Evolutionary conservation across 257 asterid genomes (phyloP).

Genomic region (Solanum clarkiae): DNA sequence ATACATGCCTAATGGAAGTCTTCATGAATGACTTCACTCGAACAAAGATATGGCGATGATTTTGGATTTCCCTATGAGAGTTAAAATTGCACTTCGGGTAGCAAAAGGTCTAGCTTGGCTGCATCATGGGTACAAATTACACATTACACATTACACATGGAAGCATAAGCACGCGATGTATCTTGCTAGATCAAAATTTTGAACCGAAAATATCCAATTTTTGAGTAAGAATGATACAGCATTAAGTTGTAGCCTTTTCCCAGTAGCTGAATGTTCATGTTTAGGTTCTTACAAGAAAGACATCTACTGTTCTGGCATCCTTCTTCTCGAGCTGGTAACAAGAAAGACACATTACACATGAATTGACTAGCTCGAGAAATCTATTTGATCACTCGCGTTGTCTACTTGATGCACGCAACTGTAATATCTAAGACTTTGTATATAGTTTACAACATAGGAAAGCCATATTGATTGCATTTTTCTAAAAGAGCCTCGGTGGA

Average conservation of each 20-base stretch:
- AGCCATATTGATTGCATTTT: background rate
- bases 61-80: slow-evolving; percentile 5
- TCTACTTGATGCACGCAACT: background rate
- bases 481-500: background rate
- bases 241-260: background rate
- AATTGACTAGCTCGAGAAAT: background rate
- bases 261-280: background rate
- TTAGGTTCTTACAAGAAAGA: background rate
- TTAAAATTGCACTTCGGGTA: slow-evolving; percentile 9
- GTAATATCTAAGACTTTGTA: background rate
- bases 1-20: slow-evolving; percentile 14
- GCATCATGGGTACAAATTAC: background rate
- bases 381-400: background rate
- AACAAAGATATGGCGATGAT: background rate
- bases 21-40: slow-evolving; percentile 7
- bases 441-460: background rate
- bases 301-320: slow-evolving; percentile 1
- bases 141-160: background rate
- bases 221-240: background rate
- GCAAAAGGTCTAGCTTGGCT: slow-evolving; percentile 17
- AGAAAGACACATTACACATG: background rate
- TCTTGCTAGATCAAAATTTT: slow-evolving; percentile 8
- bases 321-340: slow-evolving; percentile 12
- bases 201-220: slow-evolving; percentile 12
- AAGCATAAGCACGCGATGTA: slow-evolving; percentile 1